These are phyloP conservation scores for Phytophthora chlamydospora DNA, from an alignment of 352 stramenopile species.

Conservation along the genomic window DNA sequence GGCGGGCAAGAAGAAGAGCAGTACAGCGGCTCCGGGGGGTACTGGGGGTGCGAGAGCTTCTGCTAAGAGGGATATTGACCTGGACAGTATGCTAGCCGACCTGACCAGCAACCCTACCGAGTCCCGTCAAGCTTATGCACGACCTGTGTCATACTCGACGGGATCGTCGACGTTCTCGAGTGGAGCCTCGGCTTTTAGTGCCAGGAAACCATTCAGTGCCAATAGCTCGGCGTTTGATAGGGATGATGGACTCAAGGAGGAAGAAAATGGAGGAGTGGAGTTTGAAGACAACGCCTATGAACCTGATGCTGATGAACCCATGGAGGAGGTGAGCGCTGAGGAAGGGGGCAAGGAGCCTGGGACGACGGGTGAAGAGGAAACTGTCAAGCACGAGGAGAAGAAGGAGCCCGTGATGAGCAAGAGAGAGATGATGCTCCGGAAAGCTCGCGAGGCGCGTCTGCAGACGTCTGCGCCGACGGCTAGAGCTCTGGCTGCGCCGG, in stretches of 20 bases:
- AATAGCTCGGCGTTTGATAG: slow-evolving; percentile 13
- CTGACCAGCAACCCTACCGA: slow-evolving; percentile 86
- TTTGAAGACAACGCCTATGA: slow-evolving; percentile 45
- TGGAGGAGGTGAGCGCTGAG: slow-evolving; percentile 41
- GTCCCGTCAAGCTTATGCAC: slow-evolving; percentile 50
- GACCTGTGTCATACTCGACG: slow-evolving; percentile 67
- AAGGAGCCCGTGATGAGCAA: slow-evolving; percentile 59
- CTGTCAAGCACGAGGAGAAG: slow-evolving; percentile 15
- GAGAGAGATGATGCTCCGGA: slow-evolving; percentile 75
- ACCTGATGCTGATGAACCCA: slow-evolving; percentile 35
- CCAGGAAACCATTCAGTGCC: slow-evolving; percentile 22
- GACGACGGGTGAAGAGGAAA: not conserved
- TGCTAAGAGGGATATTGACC: slow-evolving; percentile 82
- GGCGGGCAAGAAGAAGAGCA: slow-evolving; percentile 44
- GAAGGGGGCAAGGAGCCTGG: slow-evolving; percentile 31
- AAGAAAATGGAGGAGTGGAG: slow-evolving; percentile 35
- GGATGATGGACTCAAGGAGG: slow-evolving; percentile 30
- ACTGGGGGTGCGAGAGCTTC: slow-evolving; percentile 14
- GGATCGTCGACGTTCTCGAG: slow-evolving; percentile 33
- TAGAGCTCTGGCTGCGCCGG: slow-evolving; percentile 51
- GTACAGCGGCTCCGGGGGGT: slow-evolving; percentile 27
- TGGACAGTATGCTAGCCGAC: slow-evolving; percentile 88
- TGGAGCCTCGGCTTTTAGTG: slow-evolving; percentile 22
- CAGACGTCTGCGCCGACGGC: slow-evolving; percentile 69
- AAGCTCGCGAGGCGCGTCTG: slow-evolving; percentile 60